phyloP scores from a whole-genome alignment of 441 rosid species.

The Euphorbia schlechtendalii region DNA sequence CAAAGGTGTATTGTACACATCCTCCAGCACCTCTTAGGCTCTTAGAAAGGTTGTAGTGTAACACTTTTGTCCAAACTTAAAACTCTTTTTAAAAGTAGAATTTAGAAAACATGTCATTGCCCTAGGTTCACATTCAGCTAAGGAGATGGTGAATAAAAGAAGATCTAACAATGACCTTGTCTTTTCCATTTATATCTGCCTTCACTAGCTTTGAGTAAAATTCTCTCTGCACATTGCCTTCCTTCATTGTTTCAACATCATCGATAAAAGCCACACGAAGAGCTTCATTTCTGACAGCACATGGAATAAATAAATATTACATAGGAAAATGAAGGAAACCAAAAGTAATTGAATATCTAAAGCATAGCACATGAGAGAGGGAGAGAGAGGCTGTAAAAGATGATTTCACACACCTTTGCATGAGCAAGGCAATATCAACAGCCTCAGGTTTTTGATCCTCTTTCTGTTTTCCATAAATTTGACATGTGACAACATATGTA shows the following conservation, averaged over 20 bases:
- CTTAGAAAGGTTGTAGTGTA: background rate
- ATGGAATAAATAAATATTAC: conserved; percentile 17
- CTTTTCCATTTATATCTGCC: conserved; percentile 95
- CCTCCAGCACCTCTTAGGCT: too few species aligned
- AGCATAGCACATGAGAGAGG: background rate
- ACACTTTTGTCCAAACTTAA: too few species aligned
- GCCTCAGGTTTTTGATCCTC: conserved; percentile 97
- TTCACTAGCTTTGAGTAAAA: conserved; percentile 97
- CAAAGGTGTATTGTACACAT: background rate
- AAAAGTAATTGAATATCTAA: background rate
- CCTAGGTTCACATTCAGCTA: background rate
- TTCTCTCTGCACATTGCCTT: conserved; percentile 68
- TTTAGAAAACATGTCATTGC: background rate
- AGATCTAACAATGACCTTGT: conserved; percentile 49
- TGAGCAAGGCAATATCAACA: conserved; percentile 79
- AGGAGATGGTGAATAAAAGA: conserved; percentile 2
- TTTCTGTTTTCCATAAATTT: conserved; percentile 97
- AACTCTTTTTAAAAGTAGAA: too few species aligned
- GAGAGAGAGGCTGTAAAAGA: background rate
- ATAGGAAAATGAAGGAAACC: background rate
- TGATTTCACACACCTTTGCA: conserved; percentile 63
- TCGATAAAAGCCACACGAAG: conserved; percentile 98
- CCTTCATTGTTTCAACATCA: conserved; percentile 74
- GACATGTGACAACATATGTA: conserved; percentile 95
- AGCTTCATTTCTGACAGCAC: conserved; percentile 85